Base-by-base conservation (phyloP, 331 rosid genomes). In the Malus hybrid region DNA sequence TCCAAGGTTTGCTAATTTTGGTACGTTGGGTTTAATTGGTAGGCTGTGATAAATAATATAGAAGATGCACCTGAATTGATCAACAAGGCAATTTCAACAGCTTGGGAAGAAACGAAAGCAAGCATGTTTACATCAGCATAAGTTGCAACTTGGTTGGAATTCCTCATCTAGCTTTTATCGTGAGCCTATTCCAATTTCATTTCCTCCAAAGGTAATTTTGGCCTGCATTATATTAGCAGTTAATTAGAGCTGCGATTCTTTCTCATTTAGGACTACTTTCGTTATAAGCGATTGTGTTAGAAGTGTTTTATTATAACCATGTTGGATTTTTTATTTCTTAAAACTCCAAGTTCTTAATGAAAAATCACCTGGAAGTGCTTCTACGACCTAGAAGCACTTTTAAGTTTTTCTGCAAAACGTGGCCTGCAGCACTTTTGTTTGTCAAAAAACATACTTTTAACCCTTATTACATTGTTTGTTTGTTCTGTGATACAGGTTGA, bases 21-120 rank as follows among this genome's bases (percentile, higher is more conserved):
- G 42, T 16, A 72, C 39, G 65, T 73, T 34, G 36, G 73, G 44
- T 22, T 29, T 60, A 34, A 34, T 27, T 63, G 33, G 55, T 63
- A 94, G 99, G 99, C 97, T 52, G 92, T 92, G 76, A 97, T 94
- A 82, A 92, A 87, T 75, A 63, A 92, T 80, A 73, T 94, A 83
- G 99, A 90, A 67, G 96, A 94, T 78, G 99, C 97, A n/a, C 99
- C 92, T 69, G 97, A 94, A 39, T 50, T 74, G 88, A 92, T 94
- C 39, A 97, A 94, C 69, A 90, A 95, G 1, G 97, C 97, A 11
- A 90, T 94, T 71, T 90, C 99, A 14, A 94, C 97, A 14, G 76
- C 97, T 13, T 48, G 92, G 91, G 92, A 92, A 80, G 99, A 94
- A 84, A 92, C 42, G 42, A 34, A 34, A 34, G 97, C 83, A 94